Evolutionary conservation across 257 asterid genomes (phyloP).

Genomic region (Avicennia marina): DNA sequence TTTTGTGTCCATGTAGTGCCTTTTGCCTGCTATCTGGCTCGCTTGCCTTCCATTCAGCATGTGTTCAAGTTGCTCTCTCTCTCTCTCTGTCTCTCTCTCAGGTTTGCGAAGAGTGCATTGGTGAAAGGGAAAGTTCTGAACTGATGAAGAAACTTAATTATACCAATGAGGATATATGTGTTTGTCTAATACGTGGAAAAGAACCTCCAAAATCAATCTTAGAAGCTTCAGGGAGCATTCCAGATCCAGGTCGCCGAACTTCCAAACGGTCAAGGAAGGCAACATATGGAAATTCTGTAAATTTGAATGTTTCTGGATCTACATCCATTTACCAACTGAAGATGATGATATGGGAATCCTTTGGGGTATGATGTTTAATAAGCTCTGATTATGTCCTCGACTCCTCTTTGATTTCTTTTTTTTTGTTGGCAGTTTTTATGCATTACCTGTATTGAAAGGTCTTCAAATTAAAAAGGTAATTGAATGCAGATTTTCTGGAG

Average conservation of each 20-base stretch:
- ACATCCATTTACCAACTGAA: conserved; percentile 91
- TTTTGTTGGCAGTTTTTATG: background rate
- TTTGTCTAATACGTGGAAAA: conserved; percentile 77
- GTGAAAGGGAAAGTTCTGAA: conserved; percentile 86
- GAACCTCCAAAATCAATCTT: conserved; percentile 93
- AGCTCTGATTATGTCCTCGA: background rate
- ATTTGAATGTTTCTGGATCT: conserved; percentile 74
- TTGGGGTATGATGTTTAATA: conserved; percentile 61
- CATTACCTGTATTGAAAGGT: background rate
- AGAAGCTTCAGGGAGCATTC: conserved; percentile 66
- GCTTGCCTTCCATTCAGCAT: conserved; percentile 3
- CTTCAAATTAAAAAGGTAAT: conserved; percentile 2
- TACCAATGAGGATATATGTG: conserved; percentile 81
- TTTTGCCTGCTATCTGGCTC: conserved; percentile 12
- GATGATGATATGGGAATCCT: conserved; percentile 99
- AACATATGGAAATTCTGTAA: conserved; percentile 72
- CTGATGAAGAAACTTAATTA: conserved; percentile 81
- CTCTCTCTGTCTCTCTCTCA: conserved; percentile 19
- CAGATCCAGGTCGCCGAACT: conserved; percentile 77
- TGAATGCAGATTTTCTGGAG: conserved; percentile 12
- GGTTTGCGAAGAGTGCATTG: conserved; percentile 97
- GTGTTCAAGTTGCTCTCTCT: background rate
- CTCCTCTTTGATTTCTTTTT: conserved; percentile 6
- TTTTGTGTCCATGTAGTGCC: conserved; percentile 3
- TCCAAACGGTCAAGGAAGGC: conserved; percentile 94